Base-by-base conservation (phyloP, 371 early-diverging fungal genomes). In the Syncephalastrum contaminatum region DNA sequence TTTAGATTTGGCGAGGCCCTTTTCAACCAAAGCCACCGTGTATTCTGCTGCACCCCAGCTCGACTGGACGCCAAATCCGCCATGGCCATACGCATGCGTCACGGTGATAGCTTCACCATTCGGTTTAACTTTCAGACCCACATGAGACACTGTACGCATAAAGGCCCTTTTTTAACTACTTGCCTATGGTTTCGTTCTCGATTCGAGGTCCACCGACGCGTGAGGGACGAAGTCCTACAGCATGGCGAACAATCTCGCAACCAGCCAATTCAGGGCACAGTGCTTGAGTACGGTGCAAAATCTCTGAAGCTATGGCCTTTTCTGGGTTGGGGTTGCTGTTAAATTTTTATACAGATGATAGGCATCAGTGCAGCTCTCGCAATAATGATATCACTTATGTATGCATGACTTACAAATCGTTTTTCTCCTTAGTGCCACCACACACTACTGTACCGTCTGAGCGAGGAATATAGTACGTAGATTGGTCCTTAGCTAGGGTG, bases 41-140 rank as follows among this genome's bases (percentile, higher is more conserved):
- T 77, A 59, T 42, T 76, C 69, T 3, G 88, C 86, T 48, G 84
- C 74, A 12, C 90, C 92, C 89, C 90, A 90, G 60, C 88, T 88
- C 18, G 82, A 78, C 63, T 88, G 86, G 60, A 68, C 73, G 63
- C 88, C 90, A 57, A 77, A 86, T 8, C 88, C 87, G 21, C 89
- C 89, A 68, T 93, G 94, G 0, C 94, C 94, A 72, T 91, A 91
- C 54, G 87, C 86, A 68, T 91, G 88, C 10, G 82, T 78, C 2
- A 90, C 68, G 36, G 85, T 25, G 8, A 87, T 64, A 5, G 53
- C 48, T 16, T 59, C 51, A 2, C 67, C 69, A 1, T 53, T 45
- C 16, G 70, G 54, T 16, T 59, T 70, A 36, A 30, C 36, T 30
- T 2, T 12, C 10, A 10, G 10, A 8, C 12, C 2, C 10, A 30